Conservation (phyloP, 2,329 filamentous ascomycete genomes). For the Endocalyx cinctus region DNA sequence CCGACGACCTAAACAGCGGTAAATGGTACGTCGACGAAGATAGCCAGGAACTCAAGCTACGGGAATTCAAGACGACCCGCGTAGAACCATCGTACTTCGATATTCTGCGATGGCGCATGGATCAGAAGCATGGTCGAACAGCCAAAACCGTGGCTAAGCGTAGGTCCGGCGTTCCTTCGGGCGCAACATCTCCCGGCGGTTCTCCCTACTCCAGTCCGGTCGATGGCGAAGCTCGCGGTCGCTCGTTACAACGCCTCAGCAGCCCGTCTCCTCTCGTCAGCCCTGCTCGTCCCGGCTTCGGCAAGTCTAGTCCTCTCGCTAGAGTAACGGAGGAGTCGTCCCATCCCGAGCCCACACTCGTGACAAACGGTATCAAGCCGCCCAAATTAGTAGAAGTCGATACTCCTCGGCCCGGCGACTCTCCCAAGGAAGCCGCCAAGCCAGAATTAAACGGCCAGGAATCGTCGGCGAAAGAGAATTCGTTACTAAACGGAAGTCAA, state of each 20-base stretch:
- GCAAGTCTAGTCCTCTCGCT: conserved; percentile 68
- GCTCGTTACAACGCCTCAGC: conserved; percentile 66
- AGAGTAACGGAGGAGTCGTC: conserved; percentile 66
- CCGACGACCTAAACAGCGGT: conserved; percentile 84
- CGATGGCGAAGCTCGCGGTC: conserved; percentile 60
- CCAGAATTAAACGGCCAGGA: conserved; percentile 34
- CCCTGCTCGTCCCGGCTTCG: conserved; percentile 60
- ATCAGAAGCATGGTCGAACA: conserved; percentile 85
- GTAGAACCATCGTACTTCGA: conserved; percentile 93
- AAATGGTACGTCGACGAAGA: conserved; percentile 95
- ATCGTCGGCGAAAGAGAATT: conserved; percentile 10
- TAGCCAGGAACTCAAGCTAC: conserved; percentile 81
- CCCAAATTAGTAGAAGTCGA: conserved; percentile 54
- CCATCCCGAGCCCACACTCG: conserved; percentile 20
- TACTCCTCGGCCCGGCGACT: conserved; percentile 43
- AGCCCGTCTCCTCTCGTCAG: conserved; percentile 60
- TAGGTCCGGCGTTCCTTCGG: conserved; percentile 44
- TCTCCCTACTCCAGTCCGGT: conserved; percentile 63
- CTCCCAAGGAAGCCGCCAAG: conserved; percentile 27
- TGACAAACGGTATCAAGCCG: conserved; percentile 35
- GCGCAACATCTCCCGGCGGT: conserved; percentile 40
- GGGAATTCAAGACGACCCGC: conserved; percentile 82
- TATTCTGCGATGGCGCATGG: conserved; percentile 89
- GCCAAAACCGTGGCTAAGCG: conserved; percentile 41
- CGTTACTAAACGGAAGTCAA: conserved; percentile 36